Evolutionary conservation across 768 basidiomycete genomes (phyloP).

Genomic region (Fomitopsis serialis): DNA sequence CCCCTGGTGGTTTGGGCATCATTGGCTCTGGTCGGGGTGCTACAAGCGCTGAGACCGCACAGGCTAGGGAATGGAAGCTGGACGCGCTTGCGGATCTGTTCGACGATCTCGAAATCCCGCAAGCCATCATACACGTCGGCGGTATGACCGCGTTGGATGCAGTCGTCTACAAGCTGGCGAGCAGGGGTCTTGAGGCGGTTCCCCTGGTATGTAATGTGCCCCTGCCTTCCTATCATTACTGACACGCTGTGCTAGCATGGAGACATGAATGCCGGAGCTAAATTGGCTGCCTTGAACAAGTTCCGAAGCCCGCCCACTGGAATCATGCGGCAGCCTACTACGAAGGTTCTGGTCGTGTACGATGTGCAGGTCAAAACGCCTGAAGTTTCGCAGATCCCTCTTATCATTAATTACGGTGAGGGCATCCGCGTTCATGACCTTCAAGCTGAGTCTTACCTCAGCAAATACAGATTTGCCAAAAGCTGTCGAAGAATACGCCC

Average conservation of each 20-base stretch:
- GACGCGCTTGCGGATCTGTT: constrained; percentile 88
- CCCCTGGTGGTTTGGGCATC: constrained; percentile 66
- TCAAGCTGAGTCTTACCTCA: constrained; percentile 6
- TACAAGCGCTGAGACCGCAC: constrained; percentile 75
- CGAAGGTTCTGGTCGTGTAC: constrained; percentile 85
- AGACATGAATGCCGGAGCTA: constrained; percentile 86
- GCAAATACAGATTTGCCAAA: constrained; percentile 80
- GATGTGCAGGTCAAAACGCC: constrained; percentile 90
- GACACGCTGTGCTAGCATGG: constrained; percentile 52
- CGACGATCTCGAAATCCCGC: constrained; percentile 76
- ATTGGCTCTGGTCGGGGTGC: constrained; percentile 89
- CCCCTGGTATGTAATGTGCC: constrained; percentile 59
- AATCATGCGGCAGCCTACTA: constrained; percentile 58
- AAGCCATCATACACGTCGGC: constrained; percentile 85
- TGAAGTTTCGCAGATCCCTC: constrained; percentile 84
- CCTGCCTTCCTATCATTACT: constrained; percentile 7
- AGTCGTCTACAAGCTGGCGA: constrained; percentile 86
- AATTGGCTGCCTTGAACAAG: constrained; percentile 78
- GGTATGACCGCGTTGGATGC: constrained; percentile 83
- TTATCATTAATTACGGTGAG: constrained; percentile 92
- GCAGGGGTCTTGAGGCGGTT: constrained; percentile 80
- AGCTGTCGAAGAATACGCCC: constrained; percentile 96
- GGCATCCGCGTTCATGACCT: constrained; percentile 1
- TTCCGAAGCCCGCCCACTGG: constrained; percentile 58
- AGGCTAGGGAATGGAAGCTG: constrained; percentile 92